Evolutionary conservation across 805 yeast species (phyloP), one percentile per base, ranked within the genome.

Genomic region (Myxozyma neotropica): DNA sequence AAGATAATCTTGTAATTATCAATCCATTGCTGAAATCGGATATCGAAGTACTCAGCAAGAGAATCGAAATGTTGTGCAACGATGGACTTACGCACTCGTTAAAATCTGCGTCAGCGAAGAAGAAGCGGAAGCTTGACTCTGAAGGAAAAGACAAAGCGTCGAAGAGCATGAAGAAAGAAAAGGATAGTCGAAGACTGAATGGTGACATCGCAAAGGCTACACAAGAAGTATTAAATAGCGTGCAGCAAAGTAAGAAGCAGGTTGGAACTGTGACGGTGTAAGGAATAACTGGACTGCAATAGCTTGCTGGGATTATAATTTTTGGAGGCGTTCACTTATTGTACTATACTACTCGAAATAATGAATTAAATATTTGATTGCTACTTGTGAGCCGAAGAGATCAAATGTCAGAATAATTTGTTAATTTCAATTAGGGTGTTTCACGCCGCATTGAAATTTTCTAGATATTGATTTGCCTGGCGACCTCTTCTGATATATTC

Each of bases 1-100:
- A 57, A 4, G 55, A 56, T 0, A 77, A 78, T 57, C 64, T 81
- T 1, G 73, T 83, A 3, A 72, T 74, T 1, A 69, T 80, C 4
- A 75, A 75, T 46, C 75, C 72, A 8, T 3, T 58, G 4, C 17
- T 47, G 15, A 26, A 42, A 6, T 29, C 26, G 5, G 68, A 55
- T 38, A 47, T 51, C 4, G 58, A 49, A 17, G 35, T 24, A 17
- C 43, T 61, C 8, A 24, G 55, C 23, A 51, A 23, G 4, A 52
- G 69, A 17, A 40, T 64, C 45, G 59, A 55, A 21, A 29, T 27
- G 19, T 48, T 65, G 15, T 5, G n/a, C 27, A 44, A 38, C 8
- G 53, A 27, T 13, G 62, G 65, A 6, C 43, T 61, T 13, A 44
- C 66, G 23, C 66, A 63, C 23, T 56, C 66, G 3, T 36, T 60